phyloP scores from a whole-genome alignment of 306 rosid genomes.

The Astragalus membranaceus region DNA sequence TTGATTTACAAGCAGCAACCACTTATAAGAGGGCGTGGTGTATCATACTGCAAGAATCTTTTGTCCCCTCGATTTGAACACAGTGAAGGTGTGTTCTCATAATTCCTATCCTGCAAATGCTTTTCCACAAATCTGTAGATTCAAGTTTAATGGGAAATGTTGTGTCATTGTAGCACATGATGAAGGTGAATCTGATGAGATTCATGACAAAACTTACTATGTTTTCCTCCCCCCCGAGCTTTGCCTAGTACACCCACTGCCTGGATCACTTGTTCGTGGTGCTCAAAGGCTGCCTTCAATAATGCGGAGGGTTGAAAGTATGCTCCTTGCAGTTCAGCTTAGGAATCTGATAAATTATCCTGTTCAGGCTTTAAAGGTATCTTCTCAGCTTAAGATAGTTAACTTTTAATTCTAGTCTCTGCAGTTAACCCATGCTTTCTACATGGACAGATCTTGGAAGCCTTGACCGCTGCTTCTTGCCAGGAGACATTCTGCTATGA shows the following conservation, averaged over 20 bases:
- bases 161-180: slow-evolving; percentile 41
- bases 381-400: slow-evolving; percentile 17
- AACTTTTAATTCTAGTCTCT: slow-evolving; percentile 16
- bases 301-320: slow-evolving; percentile 99
- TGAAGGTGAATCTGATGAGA: slow-evolving; percentile 76
- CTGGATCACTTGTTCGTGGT: slow-evolving; percentile 95
- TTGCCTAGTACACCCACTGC: slow-evolving; percentile 85
- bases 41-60: slow-evolving; percentile 97
- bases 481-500: slow-evolving; percentile 99
- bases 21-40: slow-evolving; percentile 92
- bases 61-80: slow-evolving; percentile 93
- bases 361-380: slow-evolving; percentile 73
- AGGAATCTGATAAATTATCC: slow-evolving; percentile 61
- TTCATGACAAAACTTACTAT: slow-evolving; percentile 84
- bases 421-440: slow-evolving; percentile 17
- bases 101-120: slow-evolving; percentile 1
- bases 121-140: background rate
- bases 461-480: slow-evolving; percentile 98
- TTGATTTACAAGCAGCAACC: slow-evolving; percentile 85
- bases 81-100: slow-evolving; percentile 56
- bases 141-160: slow-evolving; percentile 20
- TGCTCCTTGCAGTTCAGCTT: slow-evolving; percentile 89
- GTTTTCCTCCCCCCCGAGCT: slow-evolving; percentile 96
- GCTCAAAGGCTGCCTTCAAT: slow-evolving; percentile 97
- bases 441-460: slow-evolving; percentile 81